These are phyloP conservation scores for Malus sieversii DNA, from an alignment of 306 rosid species.

Conservation along the genomic window DNA sequence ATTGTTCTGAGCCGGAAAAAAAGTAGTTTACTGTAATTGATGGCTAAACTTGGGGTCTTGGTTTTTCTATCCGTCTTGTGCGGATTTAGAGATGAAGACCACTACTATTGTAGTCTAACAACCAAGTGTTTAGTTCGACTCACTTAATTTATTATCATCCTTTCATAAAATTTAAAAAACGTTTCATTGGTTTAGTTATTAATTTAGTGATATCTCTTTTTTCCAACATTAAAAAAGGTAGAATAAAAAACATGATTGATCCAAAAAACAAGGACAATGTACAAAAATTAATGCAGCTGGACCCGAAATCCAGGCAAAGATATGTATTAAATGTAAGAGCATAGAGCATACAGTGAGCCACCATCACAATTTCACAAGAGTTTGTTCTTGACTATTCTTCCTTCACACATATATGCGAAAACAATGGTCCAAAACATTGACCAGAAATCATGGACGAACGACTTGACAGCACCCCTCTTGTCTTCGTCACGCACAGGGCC, in stretches of 20 bases:
- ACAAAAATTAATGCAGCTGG: conserved; percentile 20
- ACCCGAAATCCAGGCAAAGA: conserved; percentile 18
- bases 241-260: not conserved
- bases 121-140: no score
- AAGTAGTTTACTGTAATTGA: no score
- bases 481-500: not conserved
- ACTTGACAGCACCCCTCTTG: not conserved
- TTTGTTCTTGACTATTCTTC: conserved; percentile 27
- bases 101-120: no score
- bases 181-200: no score
- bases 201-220: no score
- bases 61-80: no score
- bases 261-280: not conserved
- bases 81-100: no score
- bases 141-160: no score
- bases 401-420: conserved; percentile 2
- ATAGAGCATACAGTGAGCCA: not conserved
- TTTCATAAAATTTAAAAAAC: no score
- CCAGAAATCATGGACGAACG: conserved; percentile 31
- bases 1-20: no score
- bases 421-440: conserved; percentile 27
- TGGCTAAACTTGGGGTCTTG: no score
- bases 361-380: not conserved
- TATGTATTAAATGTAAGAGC: not conserved
- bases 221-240: no score